Evolutionary conservation across 345 rosid species (phyloP), one percentile per base, ranked within the genome.

Genomic region (Eucalyptus curtisii): DNA sequence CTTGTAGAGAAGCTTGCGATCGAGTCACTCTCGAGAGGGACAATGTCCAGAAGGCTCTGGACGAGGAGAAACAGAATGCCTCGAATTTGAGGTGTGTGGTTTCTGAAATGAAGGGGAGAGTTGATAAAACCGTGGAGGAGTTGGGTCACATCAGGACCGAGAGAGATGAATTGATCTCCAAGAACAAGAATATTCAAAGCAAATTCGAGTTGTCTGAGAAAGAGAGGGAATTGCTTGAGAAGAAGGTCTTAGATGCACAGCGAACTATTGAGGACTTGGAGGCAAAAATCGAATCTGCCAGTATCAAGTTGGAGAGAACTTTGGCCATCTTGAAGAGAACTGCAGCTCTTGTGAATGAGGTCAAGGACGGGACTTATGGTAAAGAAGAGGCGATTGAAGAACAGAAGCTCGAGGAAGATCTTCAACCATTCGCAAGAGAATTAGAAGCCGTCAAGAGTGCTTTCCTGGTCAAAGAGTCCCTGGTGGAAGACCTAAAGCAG

Each of bases 391-490:
- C 14, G 55, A 47, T 49, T 27, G 82, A 85, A 30, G 92, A 91
- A 85, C 82, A 80, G 89, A 91, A 88, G 80, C 87, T 90, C 49
- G 93, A 93, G 81, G 93, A 82, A 84, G 96, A 89, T 85, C 71
- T 52, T 42, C 90, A 92, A 25, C 89, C 91, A 12, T 94, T 91
- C 49, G 91, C 44, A 4, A 80, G 90, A 27, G 95, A 95, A 89
- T 87, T 92, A 66, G 95, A 94, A 66, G 91, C 89, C 16, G 94
- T 98, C 89, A 93, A 90, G 93, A 91, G 88, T 42, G 95, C 95
- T 33, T 95, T 95, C 84, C 90, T 88, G 90, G 88, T 85, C 89
- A 95, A 93, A 91, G 96, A 95, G 89, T 89, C 88, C 5, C 24
- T 49, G 22, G 93, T 94, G 31, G 92, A 94, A 66, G 96, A 95